Conservation (phyloP, 441 rosid genomes). For the Eruca vesicaria region DNA sequence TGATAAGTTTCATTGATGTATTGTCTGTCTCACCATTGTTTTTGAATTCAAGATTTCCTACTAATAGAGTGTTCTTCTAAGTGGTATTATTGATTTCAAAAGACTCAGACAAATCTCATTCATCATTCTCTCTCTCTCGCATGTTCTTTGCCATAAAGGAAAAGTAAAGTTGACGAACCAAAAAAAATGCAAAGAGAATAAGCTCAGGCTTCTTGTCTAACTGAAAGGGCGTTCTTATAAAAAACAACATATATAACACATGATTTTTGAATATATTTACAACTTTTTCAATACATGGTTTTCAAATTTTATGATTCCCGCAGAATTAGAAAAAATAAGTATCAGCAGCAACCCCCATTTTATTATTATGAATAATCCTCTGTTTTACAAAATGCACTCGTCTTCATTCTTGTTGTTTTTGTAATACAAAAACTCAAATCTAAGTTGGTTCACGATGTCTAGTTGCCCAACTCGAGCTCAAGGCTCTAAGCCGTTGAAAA, state of each 20-base stretch:
- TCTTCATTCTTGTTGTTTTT: slow-evolving; percentile 3
- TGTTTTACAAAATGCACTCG: slow-evolving; percentile 22
- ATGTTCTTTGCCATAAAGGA: too few relatives aligned
- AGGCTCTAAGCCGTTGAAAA: slow-evolving; percentile 73
- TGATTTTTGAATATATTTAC: slow-evolving; percentile 31
- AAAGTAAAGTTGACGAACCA: too few relatives aligned
- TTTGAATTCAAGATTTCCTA: too few relatives aligned
- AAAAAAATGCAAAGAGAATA: too few relatives aligned
- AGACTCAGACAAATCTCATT: slow-evolving; percentile 17
- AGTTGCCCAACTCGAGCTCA: slow-evolving; percentile 75
- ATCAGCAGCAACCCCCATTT: slow-evolving; percentile 30
- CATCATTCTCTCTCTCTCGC: too few relatives aligned
- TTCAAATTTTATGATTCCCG: slow-evolving; percentile 12
- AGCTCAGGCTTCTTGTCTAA: too few relatives aligned
- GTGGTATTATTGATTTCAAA: too few relatives aligned
- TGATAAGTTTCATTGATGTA: too few relatives aligned
- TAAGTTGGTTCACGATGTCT: slow-evolving; percentile 71
- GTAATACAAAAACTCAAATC: slow-evolving; percentile 11
- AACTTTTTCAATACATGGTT: slow-evolving; percentile 21
- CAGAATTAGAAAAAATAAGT: slow-evolving; percentile 17
- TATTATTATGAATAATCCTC: slow-evolving; percentile 18
- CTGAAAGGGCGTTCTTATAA: too few relatives aligned
- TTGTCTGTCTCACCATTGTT: too few relatives aligned
- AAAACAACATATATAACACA: too few relatives aligned
- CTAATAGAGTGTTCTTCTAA: too few relatives aligned